phyloP scores from a whole-genome alignment of 495 filamentous ascomycete genomes.

The Lophium mytilinum region DNA sequence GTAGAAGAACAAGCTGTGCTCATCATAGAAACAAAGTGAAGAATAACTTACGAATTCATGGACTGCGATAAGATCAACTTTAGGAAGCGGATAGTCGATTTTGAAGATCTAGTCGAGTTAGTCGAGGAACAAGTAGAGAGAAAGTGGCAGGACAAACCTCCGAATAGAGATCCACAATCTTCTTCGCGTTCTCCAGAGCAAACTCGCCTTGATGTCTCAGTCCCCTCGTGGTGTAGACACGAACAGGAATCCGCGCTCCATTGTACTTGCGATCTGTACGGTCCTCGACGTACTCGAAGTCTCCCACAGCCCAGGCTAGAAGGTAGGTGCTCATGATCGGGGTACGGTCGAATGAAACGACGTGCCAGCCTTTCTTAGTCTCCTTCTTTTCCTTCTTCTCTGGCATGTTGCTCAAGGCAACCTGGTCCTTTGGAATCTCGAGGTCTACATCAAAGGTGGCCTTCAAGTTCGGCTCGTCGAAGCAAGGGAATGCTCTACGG shows the following conservation, averaged over 20 bases:
- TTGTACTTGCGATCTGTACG: conserved; percentile 83
- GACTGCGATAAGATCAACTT: conserved; percentile 89
- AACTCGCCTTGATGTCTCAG: conserved; percentile 80
- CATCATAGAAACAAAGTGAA: background rate
- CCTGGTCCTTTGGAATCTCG: conserved; percentile 77
- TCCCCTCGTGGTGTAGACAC: conserved; percentile 89
- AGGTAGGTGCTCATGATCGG: conserved; percentile 95
- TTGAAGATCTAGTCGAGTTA: conserved; percentile 54
- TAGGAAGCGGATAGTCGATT: conserved; percentile 92
- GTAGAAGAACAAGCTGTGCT: background rate
- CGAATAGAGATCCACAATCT: conserved; percentile 90
- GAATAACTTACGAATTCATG: conserved; percentile 75
- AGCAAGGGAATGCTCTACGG: conserved; percentile 89
- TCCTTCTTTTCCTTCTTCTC: conserved; percentile 56
- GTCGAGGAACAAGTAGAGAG: background rate
- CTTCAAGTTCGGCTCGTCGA: conserved; percentile 96
- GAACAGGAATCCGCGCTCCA: conserved; percentile 80
- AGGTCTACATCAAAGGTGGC: conserved; percentile 89
- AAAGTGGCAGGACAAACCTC: conserved; percentile 41
- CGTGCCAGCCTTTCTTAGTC: conserved; percentile 56
- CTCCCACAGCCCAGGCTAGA: conserved; percentile 90
- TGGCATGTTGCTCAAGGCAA: conserved; percentile 92
- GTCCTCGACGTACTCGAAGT: conserved; percentile 92
- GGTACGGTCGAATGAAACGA: conserved; percentile 75
- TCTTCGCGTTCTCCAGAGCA: conserved; percentile 77